These are phyloP conservation scores for Schizochytrium sp. DNA, from an alignment of 108 stramenopile species.

Conservation along the genomic window DNA sequence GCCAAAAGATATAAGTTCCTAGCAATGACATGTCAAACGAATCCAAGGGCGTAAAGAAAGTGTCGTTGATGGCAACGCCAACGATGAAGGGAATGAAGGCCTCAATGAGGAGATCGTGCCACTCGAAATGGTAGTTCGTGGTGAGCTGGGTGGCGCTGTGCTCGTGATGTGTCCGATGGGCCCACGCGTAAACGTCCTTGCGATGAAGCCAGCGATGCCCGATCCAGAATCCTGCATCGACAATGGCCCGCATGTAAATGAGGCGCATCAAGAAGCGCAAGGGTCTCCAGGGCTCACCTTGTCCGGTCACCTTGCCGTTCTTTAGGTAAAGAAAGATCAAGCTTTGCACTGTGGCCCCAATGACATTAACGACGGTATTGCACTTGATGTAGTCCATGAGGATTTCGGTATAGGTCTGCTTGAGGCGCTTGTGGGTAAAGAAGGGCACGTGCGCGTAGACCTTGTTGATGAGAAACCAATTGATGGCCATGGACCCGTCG, in stretches of 20 bases:
- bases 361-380: background rate
- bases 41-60: background rate
- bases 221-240: background rate
- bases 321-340: background rate
- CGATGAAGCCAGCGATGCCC: background rate
- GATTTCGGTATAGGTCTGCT: background rate
- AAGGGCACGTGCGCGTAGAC: constrained; percentile 2
- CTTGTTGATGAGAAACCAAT: background rate
- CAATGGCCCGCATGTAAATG: background rate
- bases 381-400: background rate
- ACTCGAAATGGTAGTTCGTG: constrained; percentile 15
- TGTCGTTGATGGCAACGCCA: background rate
- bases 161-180: background rate
- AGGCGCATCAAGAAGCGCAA: background rate
- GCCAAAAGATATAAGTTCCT: background rate
- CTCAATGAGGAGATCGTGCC: background rate
- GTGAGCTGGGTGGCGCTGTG: background rate
- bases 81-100: background rate
- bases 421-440: background rate
- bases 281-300: background rate
- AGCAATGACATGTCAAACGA: background rate
- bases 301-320: background rate
- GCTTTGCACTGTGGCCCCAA: background rate
- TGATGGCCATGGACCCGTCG: background rate
- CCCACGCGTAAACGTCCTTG: background rate